These are phyloP conservation scores for Talaromyces ruber DNA, from an alignment of 495 filamentous ascomycete genomes.

Conservation along the genomic window DNA sequence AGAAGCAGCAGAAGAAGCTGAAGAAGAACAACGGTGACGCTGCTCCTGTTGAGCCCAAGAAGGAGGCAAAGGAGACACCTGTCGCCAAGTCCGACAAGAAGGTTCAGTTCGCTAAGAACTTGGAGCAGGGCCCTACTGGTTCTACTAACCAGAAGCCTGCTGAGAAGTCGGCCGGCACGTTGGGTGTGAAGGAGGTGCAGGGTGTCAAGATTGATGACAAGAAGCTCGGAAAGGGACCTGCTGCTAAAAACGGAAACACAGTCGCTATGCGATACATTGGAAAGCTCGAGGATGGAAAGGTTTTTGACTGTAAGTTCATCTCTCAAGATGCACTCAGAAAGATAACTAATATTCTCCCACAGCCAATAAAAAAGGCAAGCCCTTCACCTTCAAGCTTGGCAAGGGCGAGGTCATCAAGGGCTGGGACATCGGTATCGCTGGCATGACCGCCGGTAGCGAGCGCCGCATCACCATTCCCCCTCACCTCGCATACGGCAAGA, in stretches of 20 bases:
- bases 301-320: conserved; percentile 72
- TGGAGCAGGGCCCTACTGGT: conserved; percentile 88
- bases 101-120: conserved; percentile 97
- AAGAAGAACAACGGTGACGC: conserved; percentile 96
- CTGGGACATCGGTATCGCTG: conserved; percentile 89
- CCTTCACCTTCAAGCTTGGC: conserved; percentile 91
- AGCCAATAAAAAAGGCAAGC: conserved; percentile 97
- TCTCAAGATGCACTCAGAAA: neutral
- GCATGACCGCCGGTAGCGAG: conserved; percentile 90
- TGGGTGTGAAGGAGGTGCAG: conserved; percentile 67
- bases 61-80: conserved; percentile 39
- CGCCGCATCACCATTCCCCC: conserved; percentile 84
- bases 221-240: conserved; percentile 74
- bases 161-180: conserved; percentile 45
- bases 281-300: conserved; percentile 84
- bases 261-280: conserved; percentile 96
- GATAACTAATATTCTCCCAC: too few relatives aligned
- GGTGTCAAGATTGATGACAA: conserved; percentile 93
- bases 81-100: conserved; percentile 70
- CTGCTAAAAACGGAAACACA: conserved; percentile 75
- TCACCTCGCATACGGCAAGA: conserved; percentile 77
- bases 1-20: conserved; percentile 97
- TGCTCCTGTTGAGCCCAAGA: conserved; percentile 48
- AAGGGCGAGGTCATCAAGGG: conserved; percentile 95
- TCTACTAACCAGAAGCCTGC: conserved; percentile 36